Base-by-base conservation (phyloP, 2,329 filamentous ascomycete species). In the Gyromitra esculenta region DNA sequence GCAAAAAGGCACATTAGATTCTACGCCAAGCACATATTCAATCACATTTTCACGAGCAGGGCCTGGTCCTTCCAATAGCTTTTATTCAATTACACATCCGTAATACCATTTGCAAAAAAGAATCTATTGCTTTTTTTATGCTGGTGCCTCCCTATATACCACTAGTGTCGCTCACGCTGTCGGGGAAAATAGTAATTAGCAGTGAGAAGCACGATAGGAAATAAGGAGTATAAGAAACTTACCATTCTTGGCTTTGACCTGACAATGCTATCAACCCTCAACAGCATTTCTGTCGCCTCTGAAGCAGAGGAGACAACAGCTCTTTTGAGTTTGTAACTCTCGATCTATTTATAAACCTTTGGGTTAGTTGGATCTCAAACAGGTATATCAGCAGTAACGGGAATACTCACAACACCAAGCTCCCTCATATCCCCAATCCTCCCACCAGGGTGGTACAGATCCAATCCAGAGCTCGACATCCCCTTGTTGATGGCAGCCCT, bases 211-310 rank as follows among this genome's bases (percentile, higher is more conserved):
- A 31, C 5, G 35, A 15, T 15, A 48, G 13, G 21, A 21, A 52
- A 0, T 59, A 11, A 13, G 18, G 37, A 37, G 37, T 31, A 15
- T 37, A 25, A 56, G 31, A 25, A 45, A 21, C 64, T 60, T 69
- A 78, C 78, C 59, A 77, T 72, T 77, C 96, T 88, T 68, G 96
- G 96, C 67, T 96, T 96, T 66, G 93, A 92, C 78, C 95, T 91
- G 83, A 99, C 98, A 84, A 99, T 99, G 84, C 98, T 96, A 86
- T 99, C 96, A 67, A 99, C 96, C 83, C 96, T 89, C 80, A 99
- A 87, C 79, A 99, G 88, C 87, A 96, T 93, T 89, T 99, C 96
- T 80, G 96, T 94, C 78, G 96, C 96, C 85, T 99, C 96, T 75
- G 93, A 96, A 25, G 96, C 96, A 77, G 94, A 97, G 68, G 92